Evolutionary conservation across 2,329 filamentous ascomycete species (phyloP), one percentile per base, ranked within the genome.

Genomic region (Pestalotiopsis sp.): DNA sequence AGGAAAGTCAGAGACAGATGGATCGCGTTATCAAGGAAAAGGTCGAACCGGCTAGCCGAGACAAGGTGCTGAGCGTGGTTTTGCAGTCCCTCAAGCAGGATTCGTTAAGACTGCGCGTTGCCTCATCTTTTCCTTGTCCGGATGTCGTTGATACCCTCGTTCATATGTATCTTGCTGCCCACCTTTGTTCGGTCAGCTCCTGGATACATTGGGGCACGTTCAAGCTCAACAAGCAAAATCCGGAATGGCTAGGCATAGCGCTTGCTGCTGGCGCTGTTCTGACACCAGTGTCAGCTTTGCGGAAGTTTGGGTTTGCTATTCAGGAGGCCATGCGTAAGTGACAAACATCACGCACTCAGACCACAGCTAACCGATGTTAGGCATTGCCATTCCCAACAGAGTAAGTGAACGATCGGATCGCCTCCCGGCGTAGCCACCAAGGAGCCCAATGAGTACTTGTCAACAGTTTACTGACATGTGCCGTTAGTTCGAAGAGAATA

Each of bases 141-240:
- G 68, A 69, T 17, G 56, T 68, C 2, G 80, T 91, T 69, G 89
- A 91, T 72, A 87, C 85, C 9, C 81, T 91, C 67, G 82, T 90
- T n/a, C 87, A 91, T 69, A 86, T 87, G 70, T 91, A 88, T 70
- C 79, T 91, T 23, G 86, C 87, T 0, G 83, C 84, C 1, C 87
- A 90, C 58, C 80, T 83, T 31, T 85, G 88, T 61, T 83, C 89
- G 69, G 82, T 89, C 0, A 88, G 87, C 61, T 82, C 84, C 60
- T 91, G 86, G 82, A 85, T 92, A 68, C 90, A 92, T 77, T 84
- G 88, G 60, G 85, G 87, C 1, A 88, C 87, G 0, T 86, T 92
- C 52, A 84, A 82, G 1, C 82, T 90, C 7, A 87, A 87, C 20
- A 80, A 81, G 2, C 83, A 88, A 68, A 83, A 83, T 69, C 85